phyloP scores from a whole-genome alignment of 257 asterid genomes.

The Gentiana dahurica region DNA sequence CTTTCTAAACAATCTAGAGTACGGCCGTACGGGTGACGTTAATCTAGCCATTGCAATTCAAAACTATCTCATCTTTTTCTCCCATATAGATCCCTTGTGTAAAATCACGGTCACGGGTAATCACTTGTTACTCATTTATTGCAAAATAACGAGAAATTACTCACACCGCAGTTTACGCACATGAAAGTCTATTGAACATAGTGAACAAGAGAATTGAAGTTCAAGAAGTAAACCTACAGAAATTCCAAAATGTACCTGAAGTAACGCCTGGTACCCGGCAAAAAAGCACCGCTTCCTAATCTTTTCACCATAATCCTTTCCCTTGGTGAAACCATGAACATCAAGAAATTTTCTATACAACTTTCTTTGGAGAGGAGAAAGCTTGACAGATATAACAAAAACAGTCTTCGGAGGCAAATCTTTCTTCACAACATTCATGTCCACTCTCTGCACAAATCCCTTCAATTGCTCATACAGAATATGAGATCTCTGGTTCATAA shows the following conservation, averaged over 20 bases:
- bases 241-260: slow-evolving; percentile 53
- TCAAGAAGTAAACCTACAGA: slow-evolving; percentile 1
- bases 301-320: slow-evolving; percentile 70
- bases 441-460: slow-evolving; percentile 99
- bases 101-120: too few species aligned
- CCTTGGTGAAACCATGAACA: slow-evolving; percentile 90
- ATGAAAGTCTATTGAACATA: not conserved
- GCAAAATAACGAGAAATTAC: too few species aligned
- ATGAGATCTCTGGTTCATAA: slow-evolving; percentile 97
- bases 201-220: not conserved
- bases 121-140: too few species aligned
- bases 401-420: slow-evolving; percentile 96
- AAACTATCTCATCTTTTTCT: too few species aligned
- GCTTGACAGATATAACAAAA: slow-evolving; percentile 79
- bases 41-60: too few species aligned
- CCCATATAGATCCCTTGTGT: too few species aligned
- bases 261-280: slow-evolving; percentile 95
- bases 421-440: slow-evolving; percentile 85
- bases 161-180: not conserved
- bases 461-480: slow-evolving; percentile 83
- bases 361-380: slow-evolving; percentile 80
- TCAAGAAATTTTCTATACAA: slow-evolving; percentile 83
- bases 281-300: slow-evolving; percentile 69
- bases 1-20: too few species aligned
- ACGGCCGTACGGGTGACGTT: too few species aligned